Conservation (phyloP, 2,329 filamentous ascomycete genomes). For the Ophiostoma quercus region DNA sequence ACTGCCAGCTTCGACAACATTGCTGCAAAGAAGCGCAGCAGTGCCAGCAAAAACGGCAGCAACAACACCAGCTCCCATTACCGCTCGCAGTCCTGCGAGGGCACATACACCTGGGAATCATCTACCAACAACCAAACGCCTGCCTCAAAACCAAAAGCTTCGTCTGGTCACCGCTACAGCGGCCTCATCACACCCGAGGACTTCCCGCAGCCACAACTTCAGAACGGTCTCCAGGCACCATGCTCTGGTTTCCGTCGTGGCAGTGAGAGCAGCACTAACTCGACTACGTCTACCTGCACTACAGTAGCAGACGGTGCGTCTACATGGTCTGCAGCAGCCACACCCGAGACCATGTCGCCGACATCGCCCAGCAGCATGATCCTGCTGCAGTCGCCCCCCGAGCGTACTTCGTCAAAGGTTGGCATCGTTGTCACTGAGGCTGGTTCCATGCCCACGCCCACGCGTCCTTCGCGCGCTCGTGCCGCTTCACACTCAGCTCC, state of each 20-base stretch:
- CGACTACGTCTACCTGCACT: conserved; percentile 18
- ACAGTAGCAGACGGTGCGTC: conserved; percentile 16
- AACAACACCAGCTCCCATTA: conserved; percentile 6
- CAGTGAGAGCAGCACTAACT: conserved; percentile 26
- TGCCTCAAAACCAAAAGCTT: neutral
- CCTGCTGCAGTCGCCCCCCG: conserved; percentile 14
- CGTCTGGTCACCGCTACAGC: conserved; percentile 12
- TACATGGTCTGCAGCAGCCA: conserved; percentile 24
- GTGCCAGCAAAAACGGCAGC: neutral
- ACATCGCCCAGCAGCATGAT: conserved; percentile 15
- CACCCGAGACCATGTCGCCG: conserved; percentile 26
- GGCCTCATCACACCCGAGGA: neutral
- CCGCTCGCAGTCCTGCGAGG: conserved; percentile 23
- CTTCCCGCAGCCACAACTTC: conserved; percentile 1
- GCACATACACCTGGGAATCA: conserved; percentile 1
- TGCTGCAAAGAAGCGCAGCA: neutral
- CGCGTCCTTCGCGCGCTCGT: conserved; percentile 11
- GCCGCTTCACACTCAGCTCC: conserved; percentile 18
- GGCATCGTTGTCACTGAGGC: neutral
- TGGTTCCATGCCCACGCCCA: neutral
- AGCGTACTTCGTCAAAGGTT: conserved; percentile 13
- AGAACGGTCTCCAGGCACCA: neutral
- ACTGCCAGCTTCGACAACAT: conserved; percentile 11
- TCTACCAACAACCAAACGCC: neutral
- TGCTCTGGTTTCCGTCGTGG: conserved; percentile 17